Evolutionary conservation across 495 filamentous ascomycete species (phyloP).

Genomic region (Antarctomyces pellizariae): DNA sequence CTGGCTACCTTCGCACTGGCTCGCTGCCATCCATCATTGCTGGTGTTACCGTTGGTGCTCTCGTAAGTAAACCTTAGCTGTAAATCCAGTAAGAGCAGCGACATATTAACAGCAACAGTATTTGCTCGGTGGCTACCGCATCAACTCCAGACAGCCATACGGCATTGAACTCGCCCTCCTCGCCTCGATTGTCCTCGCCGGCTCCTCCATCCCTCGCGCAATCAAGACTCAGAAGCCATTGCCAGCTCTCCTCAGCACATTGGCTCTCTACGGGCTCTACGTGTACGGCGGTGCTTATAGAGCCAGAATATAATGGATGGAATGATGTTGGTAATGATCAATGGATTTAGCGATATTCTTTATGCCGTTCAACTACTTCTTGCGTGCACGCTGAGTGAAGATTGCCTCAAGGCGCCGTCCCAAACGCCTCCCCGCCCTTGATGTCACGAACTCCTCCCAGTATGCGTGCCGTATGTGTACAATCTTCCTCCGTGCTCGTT

Average conservation of each 20-base stretch:
- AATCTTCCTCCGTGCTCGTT: too few relatives aligned
- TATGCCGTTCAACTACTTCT: too few relatives aligned
- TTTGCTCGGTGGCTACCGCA: slow-evolving; percentile 44
- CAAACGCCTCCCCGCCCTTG: too few relatives aligned
- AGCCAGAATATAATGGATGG: too few relatives aligned
- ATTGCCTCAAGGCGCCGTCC: too few relatives aligned
- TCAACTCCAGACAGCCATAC: slow-evolving; percentile 38
- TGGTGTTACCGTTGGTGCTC: slow-evolving; percentile 50
- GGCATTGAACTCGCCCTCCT: slow-evolving; percentile 55
- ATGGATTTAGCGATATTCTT: too few relatives aligned
- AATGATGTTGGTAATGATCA: too few relatives aligned
- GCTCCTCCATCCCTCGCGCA: slow-evolving; percentile 61
- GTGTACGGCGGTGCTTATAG: slow-evolving; percentile 34
- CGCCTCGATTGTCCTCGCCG: slow-evolving; percentile 61
- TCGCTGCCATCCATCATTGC: slow-evolving; percentile 71
- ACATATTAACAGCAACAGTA: slow-evolving; percentile 19
- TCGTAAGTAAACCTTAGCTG: slow-evolving; percentile 17
- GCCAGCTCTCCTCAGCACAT: slow-evolving; percentile 43
- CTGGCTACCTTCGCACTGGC: slow-evolving; percentile 59
- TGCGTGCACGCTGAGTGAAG: too few relatives aligned
- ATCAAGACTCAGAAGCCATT: slow-evolving; percentile 58
- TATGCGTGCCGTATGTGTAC: too few relatives aligned
- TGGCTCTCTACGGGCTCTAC: slow-evolving; percentile 33
- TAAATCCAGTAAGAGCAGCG: too few relatives aligned
- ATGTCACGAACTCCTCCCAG: too few relatives aligned